Conservation (phyloP, 257 asterid genomes). For the Fraxinus anomala region DNA sequence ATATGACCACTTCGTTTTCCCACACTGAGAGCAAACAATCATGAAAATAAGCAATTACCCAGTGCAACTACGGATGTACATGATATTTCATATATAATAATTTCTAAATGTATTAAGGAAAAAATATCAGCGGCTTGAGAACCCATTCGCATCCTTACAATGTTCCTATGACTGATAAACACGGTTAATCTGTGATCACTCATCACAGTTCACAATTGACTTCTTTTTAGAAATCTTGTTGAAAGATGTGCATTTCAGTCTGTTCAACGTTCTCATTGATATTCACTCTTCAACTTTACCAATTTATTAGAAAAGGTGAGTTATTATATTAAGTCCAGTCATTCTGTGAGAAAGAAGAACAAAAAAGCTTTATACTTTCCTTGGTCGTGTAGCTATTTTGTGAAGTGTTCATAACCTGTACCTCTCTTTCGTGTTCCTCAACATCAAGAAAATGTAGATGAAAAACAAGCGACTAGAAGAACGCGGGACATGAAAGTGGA, state of each 20-base stretch:
- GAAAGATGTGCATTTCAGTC: slow-evolving; percentile 6
- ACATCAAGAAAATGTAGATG: not conserved
- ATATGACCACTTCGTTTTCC: slow-evolving; percentile 94
- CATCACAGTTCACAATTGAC: not conserved
- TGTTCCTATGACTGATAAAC: not conserved
- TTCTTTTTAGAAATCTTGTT: not conserved
- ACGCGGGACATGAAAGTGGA: not conserved
- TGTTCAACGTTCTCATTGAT: not conserved
- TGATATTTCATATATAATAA: not conserved
- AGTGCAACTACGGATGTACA: not conserved
- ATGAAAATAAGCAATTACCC: slow-evolving; percentile 18
- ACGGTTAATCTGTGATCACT: slow-evolving; percentile 2
- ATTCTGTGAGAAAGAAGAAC: too few species aligned
- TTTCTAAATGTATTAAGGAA: not conserved
- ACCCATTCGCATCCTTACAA: not conserved
- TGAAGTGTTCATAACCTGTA: not conserved
- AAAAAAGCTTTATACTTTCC: too few species aligned
- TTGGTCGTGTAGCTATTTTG: too few species aligned
- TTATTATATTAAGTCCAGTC: too few species aligned
- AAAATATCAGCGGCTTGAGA: not conserved
- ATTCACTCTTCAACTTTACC: not conserved
- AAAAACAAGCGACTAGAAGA: not conserved
- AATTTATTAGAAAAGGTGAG: not conserved
- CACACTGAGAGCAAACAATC: slow-evolving; percentile 48
- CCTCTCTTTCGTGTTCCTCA: not conserved